Evolutionary conservation across 2,329 filamentous ascomycete species (phyloP), one percentile per base, ranked within the genome.

Genomic region (Coniochaeta sp.): DNA sequence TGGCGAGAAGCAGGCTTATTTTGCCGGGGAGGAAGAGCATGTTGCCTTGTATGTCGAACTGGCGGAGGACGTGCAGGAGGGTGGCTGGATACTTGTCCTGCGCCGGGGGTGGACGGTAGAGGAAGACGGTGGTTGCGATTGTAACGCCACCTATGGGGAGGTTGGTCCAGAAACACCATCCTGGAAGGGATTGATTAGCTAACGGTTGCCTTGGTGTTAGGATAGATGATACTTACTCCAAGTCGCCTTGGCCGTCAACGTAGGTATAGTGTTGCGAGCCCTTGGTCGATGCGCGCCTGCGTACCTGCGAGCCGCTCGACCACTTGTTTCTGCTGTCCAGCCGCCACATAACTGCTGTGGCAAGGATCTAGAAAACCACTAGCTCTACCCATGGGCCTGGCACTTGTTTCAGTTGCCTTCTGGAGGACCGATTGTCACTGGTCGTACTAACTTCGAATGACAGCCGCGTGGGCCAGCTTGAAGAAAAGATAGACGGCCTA

Each of bases 1-100:
- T 61, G 4, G 72, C 73, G 18, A 77, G 60, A 1, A 74, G 58
- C 8, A 75, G 66, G 52, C 70, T 73, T 42, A 73, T 59, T 13
- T 72, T 66, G 12, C 67, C 51, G 9, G 58, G 56, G 27, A 59
- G 49, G 27, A 62, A 53, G 13, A 60, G 40, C 3, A 56, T 3
- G 6, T 51, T 56, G 49, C 58, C 60, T 28, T 54, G 16, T 3
- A 52, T 42, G 46, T 62, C 60, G 47, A 60, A 51, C 49, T 51
- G 59, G 6, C 26, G 5, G 5, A 38, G 16, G 14, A 16, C 6
- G 6, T 42, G 35, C n/a, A 8, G n/a, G 35, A 42, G n/a, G 6
- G 16, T 42, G 4, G 4, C n/a, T 18, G 6, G 35, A 9, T 42
- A 16, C 16, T 24, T 24, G 12, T 18, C 20, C 4, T 42, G n/a